Percentiles rank a stretch among this genome's conserved stretches.
These are phyloP conservation scores for Pneumocystis wakefieldiae DNA, from an alignment of 1,139 yeast genomes.

Conservation along the genomic window DNA sequence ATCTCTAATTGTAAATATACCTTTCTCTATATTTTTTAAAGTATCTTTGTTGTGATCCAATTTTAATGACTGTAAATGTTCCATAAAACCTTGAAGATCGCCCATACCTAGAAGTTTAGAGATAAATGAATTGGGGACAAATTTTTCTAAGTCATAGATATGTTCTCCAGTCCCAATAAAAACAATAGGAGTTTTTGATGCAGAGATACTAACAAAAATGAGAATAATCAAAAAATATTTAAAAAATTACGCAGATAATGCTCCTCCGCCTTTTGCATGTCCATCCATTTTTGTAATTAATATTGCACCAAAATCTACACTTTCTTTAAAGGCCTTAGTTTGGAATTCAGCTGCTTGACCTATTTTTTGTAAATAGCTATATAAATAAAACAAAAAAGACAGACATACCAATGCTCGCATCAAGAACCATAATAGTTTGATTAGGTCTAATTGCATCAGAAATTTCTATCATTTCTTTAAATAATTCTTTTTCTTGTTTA, in stretches of 20 bases:
- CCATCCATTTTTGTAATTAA: constrained; percentile 96
- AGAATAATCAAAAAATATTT: not conserved
- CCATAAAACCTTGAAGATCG: constrained; percentile 85
- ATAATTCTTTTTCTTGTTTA: constrained; percentile 82
- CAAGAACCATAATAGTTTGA: constrained; percentile 94
- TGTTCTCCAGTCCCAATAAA: constrained; percentile 98
- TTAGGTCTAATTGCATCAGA: constrained; percentile 74
- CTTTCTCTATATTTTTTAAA: constrained; percentile 85
- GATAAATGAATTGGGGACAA: constrained; percentile 77
- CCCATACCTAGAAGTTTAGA: constrained; percentile 89
- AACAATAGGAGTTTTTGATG: constrained; percentile 88
- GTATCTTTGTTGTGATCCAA: constrained; percentile 76
- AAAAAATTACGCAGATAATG: constrained; percentile 56
- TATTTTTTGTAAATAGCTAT: not conserved
- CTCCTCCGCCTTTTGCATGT: constrained; percentile 99
- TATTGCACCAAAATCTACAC: constrained; percentile 87
- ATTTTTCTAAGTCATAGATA: constrained; percentile 79
- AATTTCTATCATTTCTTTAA: constrained; percentile 89
- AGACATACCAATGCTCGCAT: constrained; percentile 51
- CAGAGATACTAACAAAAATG: constrained; percentile 43
- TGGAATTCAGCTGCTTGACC: constrained; percentile 98
- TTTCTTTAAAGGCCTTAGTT: constrained; percentile 84
- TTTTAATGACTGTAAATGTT: constrained; percentile 77
- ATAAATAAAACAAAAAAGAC: not conserved
- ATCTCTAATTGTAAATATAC: constrained; percentile 82